Conservation (phyloP, 2,329 filamentous ascomycete genomes). For the Aaosphaeria pasadenensis region DNA sequence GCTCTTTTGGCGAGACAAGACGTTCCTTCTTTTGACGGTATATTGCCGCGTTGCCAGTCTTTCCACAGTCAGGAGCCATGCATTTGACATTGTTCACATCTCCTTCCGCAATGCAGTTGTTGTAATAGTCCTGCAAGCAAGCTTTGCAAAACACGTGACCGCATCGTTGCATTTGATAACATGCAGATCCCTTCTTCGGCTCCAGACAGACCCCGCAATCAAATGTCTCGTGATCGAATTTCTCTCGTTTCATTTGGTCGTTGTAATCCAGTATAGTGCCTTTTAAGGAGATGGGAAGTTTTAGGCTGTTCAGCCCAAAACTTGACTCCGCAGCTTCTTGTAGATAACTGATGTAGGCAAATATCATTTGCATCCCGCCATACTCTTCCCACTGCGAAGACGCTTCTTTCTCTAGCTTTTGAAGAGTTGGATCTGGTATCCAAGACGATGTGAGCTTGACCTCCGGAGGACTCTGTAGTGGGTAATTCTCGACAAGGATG, state of each 20-base stretch:
- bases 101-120: constrained; percentile 80
- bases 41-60: constrained; percentile 11
- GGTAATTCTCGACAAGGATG: constrained; percentile 55
- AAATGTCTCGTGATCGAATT: constrained; percentile 82
- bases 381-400: constrained; percentile 58
- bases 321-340: constrained; percentile 56
- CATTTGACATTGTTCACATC: constrained; percentile 78
- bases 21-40: constrained; percentile 50
- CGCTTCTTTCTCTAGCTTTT: constrained; percentile 47
- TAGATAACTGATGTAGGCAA: constrained; percentile 58
- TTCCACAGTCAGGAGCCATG: constrained; percentile 71
- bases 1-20: constrained; percentile 76
- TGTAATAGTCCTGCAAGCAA: constrained; percentile 91
- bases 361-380: constrained; percentile 55
- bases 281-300: constrained; percentile 53
- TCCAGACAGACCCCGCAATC: constrained; percentile 87
- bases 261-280: constrained; percentile 76
- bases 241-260: constrained; percentile 66
- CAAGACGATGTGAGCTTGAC: constrained; percentile 53
- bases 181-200: constrained; percentile 80
- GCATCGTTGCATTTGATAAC: constrained; percentile 79
- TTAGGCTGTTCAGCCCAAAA: constrained; percentile 52
- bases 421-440: constrained; percentile 48
- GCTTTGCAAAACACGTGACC: constrained; percentile 85
- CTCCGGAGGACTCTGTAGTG: constrained; percentile 49